Evolutionary conservation across 345 rosid species (phyloP).

Genomic region (Excoecaria cochinchinensis): DNA sequence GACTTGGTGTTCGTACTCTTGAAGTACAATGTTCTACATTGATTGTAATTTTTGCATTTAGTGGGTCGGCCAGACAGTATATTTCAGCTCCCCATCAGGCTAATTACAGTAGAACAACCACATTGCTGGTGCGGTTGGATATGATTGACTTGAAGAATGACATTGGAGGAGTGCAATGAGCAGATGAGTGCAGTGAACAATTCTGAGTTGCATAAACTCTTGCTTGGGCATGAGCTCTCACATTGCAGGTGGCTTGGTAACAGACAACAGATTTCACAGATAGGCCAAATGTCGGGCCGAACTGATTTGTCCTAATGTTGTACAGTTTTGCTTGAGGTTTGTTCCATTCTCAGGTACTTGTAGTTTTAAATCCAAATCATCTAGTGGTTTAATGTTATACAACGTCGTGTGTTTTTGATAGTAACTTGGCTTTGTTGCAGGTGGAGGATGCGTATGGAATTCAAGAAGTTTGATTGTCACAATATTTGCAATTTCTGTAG

Average conservation of each 20-base stretch:
- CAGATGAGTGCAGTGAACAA: neutral
- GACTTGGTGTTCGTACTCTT: slow-evolving; percentile 40
- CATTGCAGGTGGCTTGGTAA: neutral
- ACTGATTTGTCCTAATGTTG: neutral
- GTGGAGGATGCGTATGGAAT: no score
- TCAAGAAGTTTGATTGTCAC: no score
- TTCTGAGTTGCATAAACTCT: slow-evolving; percentile 3
- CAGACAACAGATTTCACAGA: neutral
- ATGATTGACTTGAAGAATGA: neutral
- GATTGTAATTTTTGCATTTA: neutral
- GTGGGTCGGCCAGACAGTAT: neutral
- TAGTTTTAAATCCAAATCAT: neutral
- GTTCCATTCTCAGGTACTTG: neutral
- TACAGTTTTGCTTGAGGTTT: neutral
- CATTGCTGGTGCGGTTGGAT: neutral
- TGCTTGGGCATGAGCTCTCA: neutral
- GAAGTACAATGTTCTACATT: slow-evolving; percentile 10
- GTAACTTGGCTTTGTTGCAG: no score
- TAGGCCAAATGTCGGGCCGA: neutral
- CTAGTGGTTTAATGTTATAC: no score
- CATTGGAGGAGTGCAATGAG: neutral
- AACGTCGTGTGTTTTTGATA: no score
- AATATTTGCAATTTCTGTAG: no score
- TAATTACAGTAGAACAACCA: slow-evolving; percentile 4
- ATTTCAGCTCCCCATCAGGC: slow-evolving; percentile 5